Conservation (phyloP, 345 rosid species). For the Hevea brasiliensis region DNA sequence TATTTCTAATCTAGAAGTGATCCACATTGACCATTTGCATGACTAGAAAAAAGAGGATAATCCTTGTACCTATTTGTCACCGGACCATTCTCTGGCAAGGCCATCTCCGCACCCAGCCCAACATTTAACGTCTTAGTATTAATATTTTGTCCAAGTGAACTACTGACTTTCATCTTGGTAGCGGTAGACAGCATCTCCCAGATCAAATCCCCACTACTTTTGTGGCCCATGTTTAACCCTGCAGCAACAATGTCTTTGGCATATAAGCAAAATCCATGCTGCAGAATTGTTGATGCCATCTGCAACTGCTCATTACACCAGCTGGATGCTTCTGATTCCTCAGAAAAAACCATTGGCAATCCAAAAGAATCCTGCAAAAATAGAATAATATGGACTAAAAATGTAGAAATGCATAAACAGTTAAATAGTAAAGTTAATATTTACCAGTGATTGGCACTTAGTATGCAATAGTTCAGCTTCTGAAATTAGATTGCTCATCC, state of each 20-base stretch:
- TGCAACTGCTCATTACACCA: constrained; percentile 51
- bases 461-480: constrained; percentile 61
- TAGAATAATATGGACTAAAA: constrained; percentile 13
- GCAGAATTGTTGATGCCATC: constrained; percentile 53
- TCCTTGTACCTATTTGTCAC: constrained; percentile 36
- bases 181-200: constrained; percentile 35
- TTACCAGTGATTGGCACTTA: constrained; percentile 48
- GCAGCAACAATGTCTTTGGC: constrained; percentile 48
- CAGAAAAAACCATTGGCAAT: constrained; percentile 35
- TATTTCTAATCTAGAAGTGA: background rate
- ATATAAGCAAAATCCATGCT: constrained; percentile 57
- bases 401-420: constrained; percentile 11
- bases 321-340: constrained; percentile 41
- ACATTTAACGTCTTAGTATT: constrained; percentile 25
- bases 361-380: constrained; percentile 56
- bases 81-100: constrained; percentile 28
- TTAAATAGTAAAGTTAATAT: constrained; percentile 11
- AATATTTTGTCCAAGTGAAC: constrained; percentile 27
- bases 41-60: background rate
- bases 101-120: constrained; percentile 31
- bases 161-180: constrained; percentile 33
- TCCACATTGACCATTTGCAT: constrained; percentile 5
- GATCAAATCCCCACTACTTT: constrained; percentile 31
- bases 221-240: constrained; percentile 30
- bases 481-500: constrained; percentile 69